Evolutionary conservation across 176 grass and related monocot genomes (phyloP), one percentile per base, ranked within the genome.

Genomic region (Ensete ventricosum): DNA sequence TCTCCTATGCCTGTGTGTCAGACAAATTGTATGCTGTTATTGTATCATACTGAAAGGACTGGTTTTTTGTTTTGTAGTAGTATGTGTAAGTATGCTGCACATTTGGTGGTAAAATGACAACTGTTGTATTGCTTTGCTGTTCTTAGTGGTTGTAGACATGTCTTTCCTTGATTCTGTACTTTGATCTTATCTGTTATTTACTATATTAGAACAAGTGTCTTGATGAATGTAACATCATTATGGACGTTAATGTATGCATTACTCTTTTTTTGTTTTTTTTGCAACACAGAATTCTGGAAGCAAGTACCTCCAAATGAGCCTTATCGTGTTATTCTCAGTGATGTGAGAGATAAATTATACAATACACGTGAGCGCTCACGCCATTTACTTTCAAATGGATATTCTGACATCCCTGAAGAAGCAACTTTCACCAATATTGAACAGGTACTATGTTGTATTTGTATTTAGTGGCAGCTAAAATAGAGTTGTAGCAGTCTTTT

Each of bases 351-450:
- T 75, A 97, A 93, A 78, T 51, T 97, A 63, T 97, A 97, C 67
- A 85, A 89, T 68, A 97, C 90, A 8, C 85, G 88, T 69, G 94
- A 97, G 29, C 77, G 88, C 60, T 81, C 94, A 59, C 86, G 90
- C 67, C 90, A 97, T 89, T 84, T 97, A 63, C 88, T 97, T 80
- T 89, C 90, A 21, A 82, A 82, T 81, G 94, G 88, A 34, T 90
- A 87, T 88, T 97, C 94, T 85, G 94, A 97, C 81, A 93, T 97
- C 78, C 94, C 90, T 2, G 88, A 91, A 24, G 87, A 97, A 76
- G 80, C 79, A 79, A 89, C 84, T 74, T 97, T 88, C 78, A 93
- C 88, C 43, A 80, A 93, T 76, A 75, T 97, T 77, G 86, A 93
- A 78, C 90, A 97, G 83, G 90, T 92, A 87, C 19, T 3, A 43